Conservation (phyloP, 345 rosid species). For the Passiflora organensis region DNA sequence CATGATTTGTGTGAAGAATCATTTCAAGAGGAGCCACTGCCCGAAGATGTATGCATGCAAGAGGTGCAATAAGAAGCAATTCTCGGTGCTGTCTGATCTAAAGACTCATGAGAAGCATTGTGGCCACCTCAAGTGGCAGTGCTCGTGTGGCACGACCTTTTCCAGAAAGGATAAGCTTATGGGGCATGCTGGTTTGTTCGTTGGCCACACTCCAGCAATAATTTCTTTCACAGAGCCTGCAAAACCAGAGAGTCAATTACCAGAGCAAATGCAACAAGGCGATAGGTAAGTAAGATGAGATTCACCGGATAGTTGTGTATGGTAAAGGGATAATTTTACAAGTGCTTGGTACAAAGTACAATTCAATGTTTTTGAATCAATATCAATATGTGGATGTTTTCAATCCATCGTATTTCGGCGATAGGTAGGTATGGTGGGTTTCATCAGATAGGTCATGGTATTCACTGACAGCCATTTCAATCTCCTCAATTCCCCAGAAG, state of each 20-base stretch:
- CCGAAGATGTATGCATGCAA: constrained; percentile 87
- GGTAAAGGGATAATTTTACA: too few species aligned
- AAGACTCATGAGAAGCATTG: constrained; percentile 96
- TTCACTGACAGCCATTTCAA: too few species aligned
- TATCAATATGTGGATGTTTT: too few species aligned
- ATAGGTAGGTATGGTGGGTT: too few species aligned
- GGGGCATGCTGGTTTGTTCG: constrained; percentile 72
- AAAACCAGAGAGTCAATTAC: constrained; percentile 16
- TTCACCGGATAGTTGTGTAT: too few species aligned
- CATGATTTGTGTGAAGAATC: constrained; percentile 80
- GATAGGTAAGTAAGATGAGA: too few species aligned
- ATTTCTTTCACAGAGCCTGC: constrained; percentile 1
- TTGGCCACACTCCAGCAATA: constrained; percentile 48
- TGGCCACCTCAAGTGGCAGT: constrained; percentile 69
- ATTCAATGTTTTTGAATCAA: too few species aligned
- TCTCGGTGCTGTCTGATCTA: constrained; percentile 81
- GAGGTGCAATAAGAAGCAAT: constrained; percentile 68
- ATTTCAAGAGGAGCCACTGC: constrained; percentile 92
- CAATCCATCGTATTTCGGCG: too few species aligned
- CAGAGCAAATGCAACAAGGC: constrained; percentile 12
- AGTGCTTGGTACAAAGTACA: too few species aligned
- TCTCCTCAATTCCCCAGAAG: too few species aligned
- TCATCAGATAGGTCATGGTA: too few species aligned
- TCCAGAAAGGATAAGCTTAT: constrained; percentile 82
- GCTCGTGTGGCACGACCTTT: constrained; percentile 84